phyloP scores from a whole-genome alignment of 2,329 filamentous ascomycete genomes.

The Hypoxylon sp. region DNA sequence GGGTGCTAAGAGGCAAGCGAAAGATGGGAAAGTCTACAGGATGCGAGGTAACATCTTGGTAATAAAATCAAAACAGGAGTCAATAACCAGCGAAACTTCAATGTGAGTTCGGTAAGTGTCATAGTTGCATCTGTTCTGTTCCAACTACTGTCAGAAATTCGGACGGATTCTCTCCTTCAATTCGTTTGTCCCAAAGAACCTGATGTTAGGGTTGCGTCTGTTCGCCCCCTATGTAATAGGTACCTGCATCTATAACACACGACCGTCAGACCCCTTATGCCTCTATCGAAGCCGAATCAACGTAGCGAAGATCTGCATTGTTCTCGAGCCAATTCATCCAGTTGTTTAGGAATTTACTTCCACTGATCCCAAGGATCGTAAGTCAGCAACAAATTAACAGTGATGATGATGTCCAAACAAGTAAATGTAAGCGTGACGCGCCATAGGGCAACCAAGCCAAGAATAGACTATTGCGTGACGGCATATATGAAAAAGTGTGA shows the following conservation, averaged over 20 bases:
- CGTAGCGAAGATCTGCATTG: constrained; percentile 88
- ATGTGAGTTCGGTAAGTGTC: constrained; percentile 12
- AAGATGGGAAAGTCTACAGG: constrained; percentile 20
- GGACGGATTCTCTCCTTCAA: constrained; percentile 29
- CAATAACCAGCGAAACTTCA: constrained; percentile 13
- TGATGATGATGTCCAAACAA: no score
- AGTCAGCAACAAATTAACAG: no score
- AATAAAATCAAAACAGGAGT: constrained; percentile 12
- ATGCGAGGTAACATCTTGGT: constrained; percentile 18
- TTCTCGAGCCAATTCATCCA: constrained; percentile 96
- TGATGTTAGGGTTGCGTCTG: constrained; percentile 17
- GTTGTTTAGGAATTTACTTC: constrained; percentile 81
- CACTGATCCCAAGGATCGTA: constrained; percentile 68
- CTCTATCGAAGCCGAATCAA: constrained; percentile 62
- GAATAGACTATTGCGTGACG: no score
- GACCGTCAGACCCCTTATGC: constrained; percentile 34
- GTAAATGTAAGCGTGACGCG: constrained; percentile 22
- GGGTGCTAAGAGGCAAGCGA: neutral
- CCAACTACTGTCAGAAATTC: constrained; percentile 14
- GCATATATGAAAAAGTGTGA: no score
- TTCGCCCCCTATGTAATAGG: constrained; percentile 16
- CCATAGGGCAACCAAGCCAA: no score
- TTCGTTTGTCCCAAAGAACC: constrained; percentile 11
- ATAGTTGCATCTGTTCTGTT: constrained; percentile 25
- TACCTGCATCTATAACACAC: constrained; percentile 7